Evolutionary conservation across 306 rosid species (phyloP), one percentile per base, ranked within the genome.

Genomic region (Prunus mira): DNA sequence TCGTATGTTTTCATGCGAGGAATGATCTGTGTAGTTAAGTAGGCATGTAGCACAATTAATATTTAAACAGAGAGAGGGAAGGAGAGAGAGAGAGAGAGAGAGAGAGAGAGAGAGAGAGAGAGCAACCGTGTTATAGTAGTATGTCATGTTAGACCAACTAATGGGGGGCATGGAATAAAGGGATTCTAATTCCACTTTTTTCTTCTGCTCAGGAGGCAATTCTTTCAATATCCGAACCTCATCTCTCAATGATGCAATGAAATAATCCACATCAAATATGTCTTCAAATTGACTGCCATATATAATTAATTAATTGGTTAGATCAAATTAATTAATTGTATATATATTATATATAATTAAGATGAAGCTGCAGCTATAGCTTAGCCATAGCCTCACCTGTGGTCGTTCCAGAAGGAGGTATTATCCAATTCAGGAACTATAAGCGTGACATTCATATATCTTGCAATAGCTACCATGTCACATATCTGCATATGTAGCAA

Each of bases 61-160:
- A 34, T 5, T 34, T 34, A 5, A 6, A 34, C 8, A 34, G 2
- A 38, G 43, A 38, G 43, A 38, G 78, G 18, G 52, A 12, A 27
- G 68, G 38, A 32, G 41, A 34, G 41, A 5, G 41, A 34, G 76
- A 25, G 58, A 71, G 41, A 5, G 78, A 25, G 52, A 12, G 34
- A 68, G 61, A 67, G 66, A 71, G 18, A 34, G 41, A 32, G 38
- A 5, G 78, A 25, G 58, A 12, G 34, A 71, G 61, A 67, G 66
- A 71, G 18, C 51, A 38, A 93, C 98, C 92, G 87, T 90, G 24
- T 91, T 84, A 66, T 84, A 83, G 63, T 93, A 93, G 88, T 91
- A 91, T 0, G 96, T 75, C 73, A 93, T 87, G 60, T 85, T 78
- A 50, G 98, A 93, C 98, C 98, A 93, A 76, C 98, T 93, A 69